Base-by-base conservation (phyloP, 2,329 filamentous ascomycete genomes). In the Diaporthe vaccinii region DNA sequence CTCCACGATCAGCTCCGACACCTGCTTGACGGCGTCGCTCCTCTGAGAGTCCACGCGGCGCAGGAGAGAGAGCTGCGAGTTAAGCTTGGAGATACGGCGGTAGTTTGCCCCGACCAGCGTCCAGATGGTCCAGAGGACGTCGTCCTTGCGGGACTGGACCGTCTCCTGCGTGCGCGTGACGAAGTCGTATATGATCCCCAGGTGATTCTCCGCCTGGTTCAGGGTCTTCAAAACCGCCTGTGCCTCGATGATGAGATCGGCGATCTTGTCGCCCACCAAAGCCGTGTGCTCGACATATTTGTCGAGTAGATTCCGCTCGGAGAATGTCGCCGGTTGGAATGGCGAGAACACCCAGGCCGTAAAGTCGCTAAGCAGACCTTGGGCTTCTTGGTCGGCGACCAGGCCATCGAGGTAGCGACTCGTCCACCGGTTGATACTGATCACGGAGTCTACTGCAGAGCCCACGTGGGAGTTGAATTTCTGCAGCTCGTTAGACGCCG, bases 381-480 rank as follows among this genome's bases (percentile, higher is more conserved):
- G 74, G n/a, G 76, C 46, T 28, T 76, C 80, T 85, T 39, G 79
- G 80, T 87, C 83, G 10, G 84, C 76, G 0, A 86, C 86, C n/a
- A 94, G 86, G 10, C 89, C 90, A 78, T 93, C 89, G 62, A 95
- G 89, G 61, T 93, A 91, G 22, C 91, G 88, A 65, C 92, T 89
- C 0, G 94, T 96, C 93, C 93, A 95, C 73, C 90, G 90, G 80
- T 95, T 95, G 74, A 93, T 94, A 77, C 88, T 90, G 75, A 96
- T 92, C 68, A 96, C 91, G 49, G 90, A 90, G 80, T 96, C 94
- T 49, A 96, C 91, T 1, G 93, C 92, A 15, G 91, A 89, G 6
- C 93, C 93, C 78, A 96, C 92, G 78, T 93, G 92, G 0, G 90
- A 91, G 84, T 96, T 96, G 87, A 96, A 97, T 75, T 88, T 89